Evolutionary conservation across 2,329 filamentous ascomycete genomes (phyloP), one percentile per base, ranked within the genome.

Genomic region (Chrysoporthe deuterocubensis): DNA sequence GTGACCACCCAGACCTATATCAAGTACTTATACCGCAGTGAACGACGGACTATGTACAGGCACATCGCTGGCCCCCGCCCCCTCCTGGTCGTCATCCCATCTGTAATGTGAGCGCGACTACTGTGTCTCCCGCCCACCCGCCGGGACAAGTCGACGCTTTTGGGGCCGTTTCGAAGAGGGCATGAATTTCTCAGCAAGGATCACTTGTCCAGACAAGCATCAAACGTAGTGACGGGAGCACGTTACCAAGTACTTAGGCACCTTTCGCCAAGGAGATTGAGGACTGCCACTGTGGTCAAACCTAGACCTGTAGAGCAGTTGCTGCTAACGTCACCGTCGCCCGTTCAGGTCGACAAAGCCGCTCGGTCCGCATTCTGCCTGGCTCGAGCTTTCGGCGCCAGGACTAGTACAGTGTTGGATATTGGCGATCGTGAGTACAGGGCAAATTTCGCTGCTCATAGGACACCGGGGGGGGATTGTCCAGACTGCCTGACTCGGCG

Each of bases 131-230:
- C 37, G 57, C 44, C 57, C 57, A 54, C 65, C 71, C 71, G 70
- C 71, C 63, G 71, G 73, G 71, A 26, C 26, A 71, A 70, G 64
- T 68, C 72, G 72, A 71, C 72, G 73, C 67, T 65, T 71, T 72
- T 69, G 71, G 73, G 71, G 70, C 74, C 75, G 77, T 81, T 80
- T 80, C 75, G 76, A 42, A 75, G 75, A 72, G 76, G 26, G 79
- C 76, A 79, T 80, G 74, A 77, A 73, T 76, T 74, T 78, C 74
- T 72, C 72, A 75, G 73, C 78, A 79, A 75, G 78, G 76, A 74
- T 76, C 70, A 68, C 71, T 66, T 74, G 74, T 77, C 78, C 75
- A 82, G 80, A 82, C 81, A 82, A 78, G 79, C 77, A 80, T 82
- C 80, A 82, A 81, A 81, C 81, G 77, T 72, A 76, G 71, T 46